A percentile compares a stretch with the other conserved stretches of the same genome.
These are phyloP conservation scores for Yarrowia deformans DNA, from an alignment of 805 yeast species.

Conservation along the genomic window DNA sequence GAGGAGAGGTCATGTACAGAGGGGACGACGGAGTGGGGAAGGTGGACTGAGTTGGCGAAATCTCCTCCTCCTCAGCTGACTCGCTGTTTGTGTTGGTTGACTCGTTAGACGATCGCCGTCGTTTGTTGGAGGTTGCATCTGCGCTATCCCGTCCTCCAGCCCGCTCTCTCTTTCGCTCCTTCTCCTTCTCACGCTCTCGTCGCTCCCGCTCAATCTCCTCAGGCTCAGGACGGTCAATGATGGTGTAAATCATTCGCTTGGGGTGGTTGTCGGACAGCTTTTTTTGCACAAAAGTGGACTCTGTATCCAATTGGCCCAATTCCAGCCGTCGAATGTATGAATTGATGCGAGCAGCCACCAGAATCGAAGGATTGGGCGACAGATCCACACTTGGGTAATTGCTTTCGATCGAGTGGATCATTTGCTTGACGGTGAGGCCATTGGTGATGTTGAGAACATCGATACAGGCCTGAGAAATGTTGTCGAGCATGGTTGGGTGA, in stretches of 20 bases:
- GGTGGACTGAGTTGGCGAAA: constrained; percentile 9
- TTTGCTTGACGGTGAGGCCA: constrained; percentile 38
- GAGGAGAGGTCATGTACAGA: constrained; percentile 29
- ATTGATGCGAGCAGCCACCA: constrained; percentile 40
- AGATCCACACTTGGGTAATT: constrained; percentile 31
- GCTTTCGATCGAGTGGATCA: constrained; percentile 35
- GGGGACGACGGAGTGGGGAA: constrained; percentile 28
- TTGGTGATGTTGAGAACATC: constrained; percentile 30
- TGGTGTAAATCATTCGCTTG: constrained; percentile 40
- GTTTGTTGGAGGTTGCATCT: constrained; percentile 10
- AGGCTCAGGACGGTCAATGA: constrained; percentile 30
- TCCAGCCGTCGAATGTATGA: constrained; percentile 37
- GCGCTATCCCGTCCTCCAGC: constrained; percentile 20
- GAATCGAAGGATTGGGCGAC: constrained; percentile 35
- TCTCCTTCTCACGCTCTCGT: constrained; percentile 35
- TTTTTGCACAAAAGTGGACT: constrained; percentile 35
- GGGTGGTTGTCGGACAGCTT: constrained; percentile 39
- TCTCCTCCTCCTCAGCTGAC: constrained; percentile 25
- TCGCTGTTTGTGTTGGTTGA: constrained; percentile 9
- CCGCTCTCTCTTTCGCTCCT: constrained; percentile 35
- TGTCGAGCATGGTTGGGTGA: constrained; percentile 24
- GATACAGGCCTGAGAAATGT: constrained; percentile 36
- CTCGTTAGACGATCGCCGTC: constrained; percentile 17
- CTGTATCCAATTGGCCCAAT: constrained; percentile 30
- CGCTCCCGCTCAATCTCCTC: constrained; percentile 30